These are phyloP conservation scores for Cucurbita moschata DNA, from an alignment of 306 rosid genomes.

Conservation along the genomic window DNA sequence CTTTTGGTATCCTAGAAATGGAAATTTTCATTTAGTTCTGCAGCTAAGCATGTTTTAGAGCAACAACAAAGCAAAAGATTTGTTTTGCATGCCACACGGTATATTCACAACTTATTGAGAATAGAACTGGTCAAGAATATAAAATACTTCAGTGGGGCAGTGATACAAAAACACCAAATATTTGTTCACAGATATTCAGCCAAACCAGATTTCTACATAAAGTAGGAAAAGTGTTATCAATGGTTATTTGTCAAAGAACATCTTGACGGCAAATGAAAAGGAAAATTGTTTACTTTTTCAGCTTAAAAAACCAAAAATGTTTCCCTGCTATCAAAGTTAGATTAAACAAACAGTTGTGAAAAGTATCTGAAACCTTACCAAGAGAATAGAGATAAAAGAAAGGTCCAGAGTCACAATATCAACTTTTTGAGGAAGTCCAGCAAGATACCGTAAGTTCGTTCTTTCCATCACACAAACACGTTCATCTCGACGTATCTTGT, in stretches of 20 bases:
- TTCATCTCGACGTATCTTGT: constrained; percentile 8
- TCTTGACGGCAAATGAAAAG: not conserved
- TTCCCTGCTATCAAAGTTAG: not conserved
- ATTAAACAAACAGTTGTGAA: not conserved
- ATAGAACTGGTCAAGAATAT: too few species aligned
- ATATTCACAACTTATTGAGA: too few species aligned
- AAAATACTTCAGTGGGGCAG: not conserved
- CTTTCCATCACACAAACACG: not conserved
- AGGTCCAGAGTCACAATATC: constrained; percentile 90
- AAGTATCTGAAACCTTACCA: constrained; percentile 37
- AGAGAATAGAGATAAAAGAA: constrained; percentile 83
- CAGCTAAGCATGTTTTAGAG: not conserved
- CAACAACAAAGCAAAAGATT: not conserved
- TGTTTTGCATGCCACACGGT: not conserved
- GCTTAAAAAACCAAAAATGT: not conserved
- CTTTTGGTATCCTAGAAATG: not conserved
- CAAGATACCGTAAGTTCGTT: not conserved
- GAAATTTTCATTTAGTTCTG: not conserved
- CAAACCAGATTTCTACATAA: not conserved
- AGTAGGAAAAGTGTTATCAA: not conserved
- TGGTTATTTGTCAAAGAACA: not conserved
- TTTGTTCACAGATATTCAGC: not conserved
- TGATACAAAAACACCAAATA: not conserved
- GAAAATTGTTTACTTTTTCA: not conserved
- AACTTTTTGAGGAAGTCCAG: constrained; percentile 53